These are phyloP conservation scores for Ganoderma lingzhi DNA, from an alignment of 1,284 basidiomycete species.

Conservation along the genomic window DNA sequence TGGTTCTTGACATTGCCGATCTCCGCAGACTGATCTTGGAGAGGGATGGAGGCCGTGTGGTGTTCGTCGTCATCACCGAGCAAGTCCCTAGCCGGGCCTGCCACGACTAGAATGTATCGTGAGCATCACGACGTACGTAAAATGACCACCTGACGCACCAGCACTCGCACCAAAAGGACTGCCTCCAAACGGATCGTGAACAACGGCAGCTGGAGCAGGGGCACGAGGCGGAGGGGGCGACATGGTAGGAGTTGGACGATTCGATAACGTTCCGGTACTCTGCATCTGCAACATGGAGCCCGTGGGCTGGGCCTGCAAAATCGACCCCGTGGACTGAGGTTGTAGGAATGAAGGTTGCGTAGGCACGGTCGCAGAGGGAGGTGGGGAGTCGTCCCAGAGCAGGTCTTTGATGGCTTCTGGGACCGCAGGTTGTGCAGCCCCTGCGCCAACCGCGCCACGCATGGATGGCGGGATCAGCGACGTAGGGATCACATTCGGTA, in stretches of 20 bases:
- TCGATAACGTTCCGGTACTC: constrained; percentile 6
- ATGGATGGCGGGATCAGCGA: constrained; percentile 86
- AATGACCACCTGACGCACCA: constrained; percentile 26
- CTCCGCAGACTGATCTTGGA: constrained; percentile 79
- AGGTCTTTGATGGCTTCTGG: constrained; percentile 52
- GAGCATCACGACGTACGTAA: not conserved
- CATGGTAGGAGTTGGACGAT: constrained; percentile 35
- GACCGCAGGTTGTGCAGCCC: constrained; percentile 45
- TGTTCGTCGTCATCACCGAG: constrained; percentile 80
- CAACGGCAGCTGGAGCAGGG: constrained; percentile 35
- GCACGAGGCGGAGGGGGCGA: constrained; percentile 34
- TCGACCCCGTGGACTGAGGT: constrained; percentile 45
- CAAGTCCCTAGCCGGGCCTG: constrained; percentile 54
- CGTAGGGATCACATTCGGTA: constrained; percentile 78
- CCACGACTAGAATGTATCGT: constrained; percentile 6
- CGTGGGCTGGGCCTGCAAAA: constrained; percentile 10
- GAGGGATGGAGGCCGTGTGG: constrained; percentile 54
- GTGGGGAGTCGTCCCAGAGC: constrained; percentile 73
- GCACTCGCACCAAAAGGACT: constrained; percentile 35
- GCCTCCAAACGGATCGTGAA: constrained; percentile 53
- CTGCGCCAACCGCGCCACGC: constrained; percentile 48
- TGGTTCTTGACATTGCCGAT: constrained; percentile 90
- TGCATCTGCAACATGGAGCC: constrained; percentile 5
- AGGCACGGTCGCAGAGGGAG: constrained; percentile 51
- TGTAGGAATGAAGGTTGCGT: constrained; percentile 43